Evolutionary conservation across 1,139 yeast genomes (phyloP), one percentile per base, ranked within the genome.

Genomic region (Taphrina wiesneri): DNA sequence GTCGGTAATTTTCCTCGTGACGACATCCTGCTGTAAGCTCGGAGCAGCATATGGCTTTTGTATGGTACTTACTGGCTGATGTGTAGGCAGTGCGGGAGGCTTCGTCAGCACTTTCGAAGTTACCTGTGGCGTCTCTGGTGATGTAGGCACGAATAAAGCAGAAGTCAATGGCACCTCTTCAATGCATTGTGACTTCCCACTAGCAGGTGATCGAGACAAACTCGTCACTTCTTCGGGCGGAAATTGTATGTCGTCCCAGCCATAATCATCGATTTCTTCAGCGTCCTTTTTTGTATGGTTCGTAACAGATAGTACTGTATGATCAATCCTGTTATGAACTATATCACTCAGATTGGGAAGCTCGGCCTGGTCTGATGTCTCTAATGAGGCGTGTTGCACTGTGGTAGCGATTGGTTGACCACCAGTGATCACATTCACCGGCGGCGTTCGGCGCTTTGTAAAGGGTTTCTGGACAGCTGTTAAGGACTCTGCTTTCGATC

Each of bases 71-170:
- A n/a, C n/a, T n/a, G n/a, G n/a, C n/a, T n/a, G n/a, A n/a, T n/a
- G n/a, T n/a, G n/a, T n/a, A n/a, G n/a, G n/a, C n/a, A n/a, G n/a
- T n/a, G n/a, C n/a, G n/a, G n/a, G n/a, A n/a, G n/a, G n/a, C n/a
- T n/a, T n/a, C n/a, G n/a, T n/a, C n/a, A n/a, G n/a, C n/a, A n/a
- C n/a, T n/a, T 9, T 39, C 1, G 43, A 39, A 15, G 43, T 7
- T 13, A 39, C n/a, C 7, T 1, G 25, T 21, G 26, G 49, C 17
- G 49, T 45, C 19, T 49, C 54, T 7, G 54, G 39, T 30, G 54
- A 49, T 13, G 54, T 49, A 28, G 54, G 54, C 11, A 49, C 17
- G 26, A 49, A 49, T 5, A 45, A 9, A 45, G 49, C 49, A 9
- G 28, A 45, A 9, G 49, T 45, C 28, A 45, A 21, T 13, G 19